Conservation (phyloP, 2,329 filamentous ascomycete species). For the Septoria linicola region DNA sequence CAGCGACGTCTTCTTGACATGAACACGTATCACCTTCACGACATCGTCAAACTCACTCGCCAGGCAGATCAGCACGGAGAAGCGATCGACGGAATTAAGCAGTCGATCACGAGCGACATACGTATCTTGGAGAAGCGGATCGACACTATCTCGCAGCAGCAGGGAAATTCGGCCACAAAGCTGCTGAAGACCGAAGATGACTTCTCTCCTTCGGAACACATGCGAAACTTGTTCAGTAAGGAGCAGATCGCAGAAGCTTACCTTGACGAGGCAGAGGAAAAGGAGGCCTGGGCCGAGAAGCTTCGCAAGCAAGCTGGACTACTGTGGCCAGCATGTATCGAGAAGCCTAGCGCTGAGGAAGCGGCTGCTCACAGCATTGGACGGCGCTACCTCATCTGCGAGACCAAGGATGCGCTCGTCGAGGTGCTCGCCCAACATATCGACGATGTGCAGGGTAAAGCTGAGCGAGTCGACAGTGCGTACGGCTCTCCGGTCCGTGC, state of each 20-base stretch:
- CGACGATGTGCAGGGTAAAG: background rate
- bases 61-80: slow-evolving; percentile 5
- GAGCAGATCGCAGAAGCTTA: slow-evolving; percentile 13
- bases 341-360: background rate
- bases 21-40: background rate
- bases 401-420: slow-evolving; percentile 1
- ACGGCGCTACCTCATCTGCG: slow-evolving; percentile 1
- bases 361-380: background rate
- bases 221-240: slow-evolving; percentile 6
- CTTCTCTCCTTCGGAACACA: background rate
- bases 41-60: slow-evolving; percentile 15
- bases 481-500: background rate
- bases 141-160: background rate
- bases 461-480: slow-evolving; percentile 1
- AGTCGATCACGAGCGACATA: slow-evolving; percentile 16
- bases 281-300: slow-evolving; percentile 1
- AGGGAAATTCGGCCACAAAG: background rate
- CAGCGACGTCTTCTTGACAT: slow-evolving; percentile 8
- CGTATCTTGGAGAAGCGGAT: slow-evolving; percentile 14
- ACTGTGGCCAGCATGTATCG: background rate
- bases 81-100: slow-evolving; percentile 15
- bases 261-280: slow-evolving; percentile 6
- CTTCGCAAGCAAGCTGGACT: slow-evolving; percentile 11
- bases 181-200: background rate
- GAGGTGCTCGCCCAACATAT: slow-evolving; percentile 1